Evolutionary conservation across 345 rosid species (phyloP).

Genomic region (Gossypium stocksii): DNA sequence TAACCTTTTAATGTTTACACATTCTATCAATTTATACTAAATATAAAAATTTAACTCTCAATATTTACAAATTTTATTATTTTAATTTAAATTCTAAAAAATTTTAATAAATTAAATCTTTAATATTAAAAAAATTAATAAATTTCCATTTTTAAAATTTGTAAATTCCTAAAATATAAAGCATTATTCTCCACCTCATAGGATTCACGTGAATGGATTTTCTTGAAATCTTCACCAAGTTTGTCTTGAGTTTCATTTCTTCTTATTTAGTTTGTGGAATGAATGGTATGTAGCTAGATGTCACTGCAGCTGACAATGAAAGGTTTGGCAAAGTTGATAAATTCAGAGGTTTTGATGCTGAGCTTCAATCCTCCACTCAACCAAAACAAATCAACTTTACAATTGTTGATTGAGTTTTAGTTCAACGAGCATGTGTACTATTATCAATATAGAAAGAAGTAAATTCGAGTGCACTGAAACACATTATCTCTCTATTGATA

Average conservation of each 20-base stretch:
- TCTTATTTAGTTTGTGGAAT: not conserved
- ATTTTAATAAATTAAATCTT: too few species aligned
- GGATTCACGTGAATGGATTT: not conserved
- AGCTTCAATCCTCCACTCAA: conserved; percentile 93
- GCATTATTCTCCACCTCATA: not conserved
- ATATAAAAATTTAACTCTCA: too few species aligned
- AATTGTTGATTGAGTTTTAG: conserved; percentile 15
- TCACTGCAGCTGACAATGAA: conserved; percentile 64
- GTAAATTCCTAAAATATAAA: not conserved
- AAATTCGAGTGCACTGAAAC: too few species aligned
- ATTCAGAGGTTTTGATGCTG: conserved; percentile 65
- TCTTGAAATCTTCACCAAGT: not conserved
- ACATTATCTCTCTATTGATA: too few species aligned
- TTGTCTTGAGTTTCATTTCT: not conserved
- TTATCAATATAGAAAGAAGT: too few species aligned
- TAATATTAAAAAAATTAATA: too few species aligned
- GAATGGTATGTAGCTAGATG: conserved; percentile 15
- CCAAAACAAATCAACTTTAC: conserved; percentile 83
- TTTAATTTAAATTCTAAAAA: too few species aligned
- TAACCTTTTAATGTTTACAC: too few species aligned
- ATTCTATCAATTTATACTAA: too few species aligned
- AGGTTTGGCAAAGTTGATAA: conserved; percentile 64
- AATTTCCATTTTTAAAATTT: too few species aligned
- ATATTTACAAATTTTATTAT: too few species aligned
- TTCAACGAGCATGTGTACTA: too few species aligned